phyloP scores from a whole-genome alignment of 2,329 filamentous ascomycete species.

The Pseudogymnoascus sp. region DNA sequence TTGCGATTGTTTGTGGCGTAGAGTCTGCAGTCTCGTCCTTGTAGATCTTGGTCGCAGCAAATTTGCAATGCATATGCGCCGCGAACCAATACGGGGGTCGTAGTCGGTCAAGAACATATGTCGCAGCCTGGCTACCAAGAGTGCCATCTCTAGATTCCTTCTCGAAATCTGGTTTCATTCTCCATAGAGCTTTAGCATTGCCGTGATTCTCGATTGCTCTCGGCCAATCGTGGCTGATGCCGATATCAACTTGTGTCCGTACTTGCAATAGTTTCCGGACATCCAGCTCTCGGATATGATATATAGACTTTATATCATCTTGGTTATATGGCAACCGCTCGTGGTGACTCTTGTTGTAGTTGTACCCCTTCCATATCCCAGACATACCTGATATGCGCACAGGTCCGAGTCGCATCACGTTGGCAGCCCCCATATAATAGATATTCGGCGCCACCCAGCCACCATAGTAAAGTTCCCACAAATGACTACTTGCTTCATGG shows the following conservation, averaged over 20 bases:
- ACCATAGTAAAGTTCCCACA: slow-evolving; percentile 91
- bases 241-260: slow-evolving; percentile 82
- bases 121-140: slow-evolving; percentile 74
- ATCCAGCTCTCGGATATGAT: slow-evolving; percentile 85
- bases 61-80: slow-evolving; percentile 89
- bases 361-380: slow-evolving; percentile 89
- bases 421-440: slow-evolving; percentile 92
- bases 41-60: slow-evolving; percentile 61
- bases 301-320: slow-evolving; percentile 73
- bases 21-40: slow-evolving; percentile 22
- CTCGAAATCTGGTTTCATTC: slow-evolving; percentile 66
- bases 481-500: slow-evolving; percentile 84
- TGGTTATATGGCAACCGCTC: slow-evolving; percentile 80
- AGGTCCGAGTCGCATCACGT: slow-evolving; percentile 75
- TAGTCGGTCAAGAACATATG: slow-evolving; percentile 72
- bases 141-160: slow-evolving; percentile 68
- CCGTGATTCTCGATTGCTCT: slow-evolving; percentile 74
- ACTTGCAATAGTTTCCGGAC: slow-evolving; percentile 82
- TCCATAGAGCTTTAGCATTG: slow-evolving; percentile 61
- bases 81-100: slow-evolving; percentile 86
- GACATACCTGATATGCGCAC: slow-evolving; percentile 84
- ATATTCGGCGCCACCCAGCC: slow-evolving; percentile 97
- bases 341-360: slow-evolving; percentile 76
- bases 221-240: slow-evolving; percentile 95
- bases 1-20: neutral